These are phyloP conservation scores for Chrysosporium keratinophilum DNA, from an alignment of 2,329 filamentous ascomycete species.

Conservation along the genomic window DNA sequence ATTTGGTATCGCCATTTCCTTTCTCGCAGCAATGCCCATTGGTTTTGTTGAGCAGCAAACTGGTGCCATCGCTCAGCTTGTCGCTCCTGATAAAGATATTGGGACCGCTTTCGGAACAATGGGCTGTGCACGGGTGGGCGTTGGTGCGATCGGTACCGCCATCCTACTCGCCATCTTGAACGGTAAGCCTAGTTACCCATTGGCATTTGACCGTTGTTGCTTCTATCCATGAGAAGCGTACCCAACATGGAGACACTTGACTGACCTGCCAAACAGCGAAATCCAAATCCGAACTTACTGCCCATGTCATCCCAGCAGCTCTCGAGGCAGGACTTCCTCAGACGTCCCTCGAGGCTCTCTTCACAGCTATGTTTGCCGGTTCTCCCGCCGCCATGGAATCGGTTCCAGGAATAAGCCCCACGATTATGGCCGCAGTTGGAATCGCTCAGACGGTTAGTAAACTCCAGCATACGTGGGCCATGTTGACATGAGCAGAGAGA, in stretches of 20 bases:
- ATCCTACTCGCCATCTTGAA: conserved; percentile 3
- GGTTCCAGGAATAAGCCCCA: conserved; percentile 15
- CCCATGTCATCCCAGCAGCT: background rate
- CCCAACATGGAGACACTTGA: background rate
- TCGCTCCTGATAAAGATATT: conserved; percentile 4
- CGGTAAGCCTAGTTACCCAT: background rate
- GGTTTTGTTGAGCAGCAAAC: conserved; percentile 8
- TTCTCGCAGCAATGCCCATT: conserved; percentile 2
- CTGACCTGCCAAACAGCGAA: background rate
- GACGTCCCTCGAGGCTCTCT: conserved; percentile 13
- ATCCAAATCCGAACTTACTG: background rate
- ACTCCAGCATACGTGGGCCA: no score
- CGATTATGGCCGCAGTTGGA: conserved; percentile 13
- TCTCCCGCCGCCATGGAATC: conserved; percentile 12
- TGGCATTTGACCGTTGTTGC: background rate
- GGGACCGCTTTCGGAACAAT: conserved; percentile 8
- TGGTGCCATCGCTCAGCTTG: conserved; percentile 3
- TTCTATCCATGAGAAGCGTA: no score
- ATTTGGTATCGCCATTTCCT: conserved; percentile 5
- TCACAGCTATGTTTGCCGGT: conserved; percentile 16
- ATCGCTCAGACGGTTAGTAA: background rate
- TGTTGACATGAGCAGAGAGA: no score
- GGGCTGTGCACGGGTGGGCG: background rate
- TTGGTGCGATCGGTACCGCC: conserved; percentile 6
- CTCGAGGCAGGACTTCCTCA: background rate